Evolutionary conservation across 1,284 basidiomycete species (phyloP), one percentile per base, ranked within the genome.

Genomic region (Bothia castanella): DNA sequence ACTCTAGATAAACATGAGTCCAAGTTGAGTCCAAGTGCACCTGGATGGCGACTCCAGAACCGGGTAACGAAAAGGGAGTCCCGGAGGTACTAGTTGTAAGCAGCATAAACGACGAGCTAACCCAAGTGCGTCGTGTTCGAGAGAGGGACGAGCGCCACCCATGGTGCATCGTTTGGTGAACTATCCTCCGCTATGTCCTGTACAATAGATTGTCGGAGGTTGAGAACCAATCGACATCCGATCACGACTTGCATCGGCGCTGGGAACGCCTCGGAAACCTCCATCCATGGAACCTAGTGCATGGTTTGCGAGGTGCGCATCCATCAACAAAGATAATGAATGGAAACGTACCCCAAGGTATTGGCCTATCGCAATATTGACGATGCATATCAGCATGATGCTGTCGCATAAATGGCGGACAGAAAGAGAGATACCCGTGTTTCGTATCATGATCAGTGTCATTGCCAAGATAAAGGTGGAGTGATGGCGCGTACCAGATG

Each of bases 401-500:
- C 58, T 60, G n/a, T 21, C 37, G 3, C 6, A 30, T 2, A 2
- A 30, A 11, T n/a, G n/a, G n/a, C 16, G 20, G 5, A 16, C 3
- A 25, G 23, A 38, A 34, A 16, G 5, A 19, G 29, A 11, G 11
- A 38, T 3, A 21, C 7, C 27, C 0, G 6, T 17, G 48, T 25
- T 19, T n/a, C n/a, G n/a, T n/a, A n/a, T n/a, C n/a, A n/a, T 8
- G 27, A 25, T 43, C 34, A 32, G 20, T 19, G 7, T 20, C 35
- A 8, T 17, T n/a, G 32, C 27, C 14, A 8, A 40, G 25, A 14
- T 6, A 23, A 21, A 32, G 16, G 7, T 21, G 20, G n/a, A 7
- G 11, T 16, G 35, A 17, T n/a, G 7, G 12, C n/a, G 12, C 60
- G 27, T 43, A 61, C 60, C 55, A 58, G 30, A 58, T 5, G 39